phyloP scores from a whole-genome alignment of 352 stramenopile species.

The Pythium dissotocum region DNA sequence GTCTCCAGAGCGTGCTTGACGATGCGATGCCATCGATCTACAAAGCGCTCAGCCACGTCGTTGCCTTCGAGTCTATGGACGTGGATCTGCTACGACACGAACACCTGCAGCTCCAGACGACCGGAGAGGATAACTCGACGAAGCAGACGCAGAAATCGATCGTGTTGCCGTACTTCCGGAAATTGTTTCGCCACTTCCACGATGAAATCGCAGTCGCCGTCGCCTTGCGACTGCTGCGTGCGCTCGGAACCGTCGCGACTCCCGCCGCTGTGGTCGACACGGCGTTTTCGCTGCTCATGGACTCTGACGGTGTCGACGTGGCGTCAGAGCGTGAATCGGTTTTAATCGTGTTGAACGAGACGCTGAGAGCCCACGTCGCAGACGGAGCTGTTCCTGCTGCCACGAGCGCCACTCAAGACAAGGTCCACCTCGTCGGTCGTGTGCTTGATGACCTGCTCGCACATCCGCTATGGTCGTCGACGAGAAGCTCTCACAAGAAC shows the following conservation, averaged over 20 bases:
- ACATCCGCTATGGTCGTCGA: constrained; percentile 31
- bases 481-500: constrained; percentile 12
- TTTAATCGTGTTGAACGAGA: constrained; percentile 69
- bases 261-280: constrained; percentile 71
- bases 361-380: constrained; percentile 40
- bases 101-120: not conserved
- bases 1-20: constrained; percentile 51
- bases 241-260: constrained; percentile 47
- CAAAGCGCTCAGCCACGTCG: constrained; percentile 43
- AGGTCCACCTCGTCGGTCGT: constrained; percentile 68
- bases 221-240: constrained; percentile 45
- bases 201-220: constrained; percentile 61
- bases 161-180: constrained; percentile 76
- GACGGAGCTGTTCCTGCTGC: not conserved
- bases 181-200: constrained; percentile 71
- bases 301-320: not conserved
- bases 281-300: constrained; percentile 44
- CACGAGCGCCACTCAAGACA: constrained; percentile 21
- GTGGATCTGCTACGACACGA: constrained; percentile 74
- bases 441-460: constrained; percentile 74
- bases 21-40: constrained; percentile 50
- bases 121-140: not conserved
- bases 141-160: constrained; percentile 18
- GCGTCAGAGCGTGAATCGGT: constrained; percentile 25
- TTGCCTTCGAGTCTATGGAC: constrained; percentile 70